Evolutionary conservation across 1,284 basidiomycete genomes (phyloP).

Genomic region (Hemileia vastatrix): DNA sequence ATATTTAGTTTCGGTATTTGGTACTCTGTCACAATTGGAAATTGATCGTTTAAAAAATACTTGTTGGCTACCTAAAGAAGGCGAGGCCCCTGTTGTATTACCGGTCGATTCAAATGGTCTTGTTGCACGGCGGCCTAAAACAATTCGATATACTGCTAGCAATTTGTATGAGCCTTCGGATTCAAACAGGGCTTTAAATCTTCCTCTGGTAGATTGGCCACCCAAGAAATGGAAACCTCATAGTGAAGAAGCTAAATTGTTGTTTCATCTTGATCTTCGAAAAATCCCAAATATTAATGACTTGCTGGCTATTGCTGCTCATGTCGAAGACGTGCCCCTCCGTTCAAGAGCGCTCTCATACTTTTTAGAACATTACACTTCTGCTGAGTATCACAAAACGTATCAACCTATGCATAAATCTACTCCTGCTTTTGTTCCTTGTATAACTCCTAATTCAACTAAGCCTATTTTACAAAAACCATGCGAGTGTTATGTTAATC

Average conservation of each 20-base stretch:
- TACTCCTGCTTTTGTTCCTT: constrained; percentile 64
- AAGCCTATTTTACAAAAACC: constrained; percentile 56
- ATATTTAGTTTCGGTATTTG: constrained; percentile 77
- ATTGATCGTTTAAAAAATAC: constrained; percentile 65
- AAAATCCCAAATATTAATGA: constrained; percentile 61
- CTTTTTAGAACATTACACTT: constrained; percentile 33
- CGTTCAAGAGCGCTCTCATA: constrained; percentile 35
- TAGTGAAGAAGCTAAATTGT: constrained; percentile 80
- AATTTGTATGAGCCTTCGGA: constrained; percentile 67
- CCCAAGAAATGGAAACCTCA: constrained; percentile 60
- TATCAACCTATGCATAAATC: constrained; percentile 18
- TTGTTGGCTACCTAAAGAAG: constrained; percentile 66
- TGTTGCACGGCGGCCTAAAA: constrained; percentile 49
- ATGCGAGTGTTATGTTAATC: constrained; percentile 64
- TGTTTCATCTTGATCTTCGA: constrained; percentile 67
- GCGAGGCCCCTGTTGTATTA: constrained; percentile 31
- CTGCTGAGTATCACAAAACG: constrained; percentile 12
- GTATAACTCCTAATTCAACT: constrained; percentile 51
- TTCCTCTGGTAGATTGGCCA: constrained; percentile 85
- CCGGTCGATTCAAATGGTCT: constrained; percentile 49
- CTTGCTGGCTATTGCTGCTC: constrained; percentile 60
- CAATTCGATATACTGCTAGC: constrained; percentile 35
- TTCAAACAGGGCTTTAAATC: constrained; percentile 59
- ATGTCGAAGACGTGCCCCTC: constrained; percentile 46
- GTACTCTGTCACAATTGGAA: constrained; percentile 60